A percentile compares a stretch with the other conserved stretches of the same genome.
These are phyloP conservation scores for Bryum argenteum DNA, from an alignment of 225 moss, liverwort and hornwort genomes.

Conservation along the genomic window DNA sequence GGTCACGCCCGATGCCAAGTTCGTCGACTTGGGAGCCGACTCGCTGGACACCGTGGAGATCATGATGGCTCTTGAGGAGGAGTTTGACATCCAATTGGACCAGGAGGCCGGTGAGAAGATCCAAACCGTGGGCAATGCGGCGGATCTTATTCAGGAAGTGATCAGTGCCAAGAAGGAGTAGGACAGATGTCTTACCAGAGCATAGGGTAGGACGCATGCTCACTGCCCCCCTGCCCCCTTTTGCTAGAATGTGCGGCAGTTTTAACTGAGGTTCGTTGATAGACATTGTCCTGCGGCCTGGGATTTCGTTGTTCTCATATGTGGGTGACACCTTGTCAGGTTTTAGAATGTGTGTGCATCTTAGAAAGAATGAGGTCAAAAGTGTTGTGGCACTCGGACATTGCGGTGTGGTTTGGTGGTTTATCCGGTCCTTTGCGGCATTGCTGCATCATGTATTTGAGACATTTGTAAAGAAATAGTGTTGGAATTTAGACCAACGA, in stretches of 20 bases:
- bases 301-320: background rate
- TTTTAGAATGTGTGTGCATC: constrained; percentile 3
- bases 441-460: constrained; percentile 31
- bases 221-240: background rate
- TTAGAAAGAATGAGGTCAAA: constrained; percentile 17
- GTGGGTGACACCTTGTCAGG: constrained; percentile 13
- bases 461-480: constrained; percentile 34
- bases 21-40: constrained; percentile 75
- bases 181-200: background rate
- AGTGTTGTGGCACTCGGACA: constrained; percentile 18
- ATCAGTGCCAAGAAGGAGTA: background rate
- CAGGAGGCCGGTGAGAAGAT: constrained; percentile 54
- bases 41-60: constrained; percentile 88
- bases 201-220: background rate
- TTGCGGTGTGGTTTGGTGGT: background rate
- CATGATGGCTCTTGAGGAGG: constrained; percentile 70
- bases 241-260: background rate
- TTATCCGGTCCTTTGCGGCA: background rate
- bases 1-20: constrained; percentile 60
- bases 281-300: too few species aligned
- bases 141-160: constrained; percentile 47
- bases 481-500: constrained; percentile 18
- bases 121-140: constrained; percentile 48
- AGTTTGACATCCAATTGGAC: constrained; percentile 43
- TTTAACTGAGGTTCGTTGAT: too few species aligned